Evolutionary conservation across 805 yeast genomes (phyloP), one percentile per base, ranked within the genome.

Genomic region (Ogataea methanolica): DNA sequence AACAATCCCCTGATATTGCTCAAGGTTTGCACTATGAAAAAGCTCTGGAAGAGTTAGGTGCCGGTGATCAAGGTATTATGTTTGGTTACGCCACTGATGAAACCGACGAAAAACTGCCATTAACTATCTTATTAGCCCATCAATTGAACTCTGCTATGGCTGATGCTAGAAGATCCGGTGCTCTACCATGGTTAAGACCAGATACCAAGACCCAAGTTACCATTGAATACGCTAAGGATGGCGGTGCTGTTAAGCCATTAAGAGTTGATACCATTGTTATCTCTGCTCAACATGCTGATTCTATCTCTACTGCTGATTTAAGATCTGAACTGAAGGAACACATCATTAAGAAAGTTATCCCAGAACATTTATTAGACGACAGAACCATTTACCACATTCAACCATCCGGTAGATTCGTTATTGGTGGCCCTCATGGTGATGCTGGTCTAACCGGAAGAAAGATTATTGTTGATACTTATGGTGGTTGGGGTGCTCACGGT

Each of bases 401-500:
- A 77, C 99, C 99, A 64, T 90, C 98, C 56, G 99, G 99, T 63
- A 87, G 98, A 76, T 94, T 94, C 83, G 97, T 94, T 66, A 94
- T 94, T 69, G 99, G 99, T 78, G 99, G 99, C 73, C 99, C 99
- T 62, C 99, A 94, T 77, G 99, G 99, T 83, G 99, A 94, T 72
- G 99, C 99, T 59, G 99, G 99, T 80, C 79, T 94, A 69, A 94
- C 99, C 61, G 99, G 99, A 74, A 89, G 99, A 80, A 94, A 94
- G 81, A 94, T 94, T 74, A 94, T 94, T 66, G 99, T 94, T 70
- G 99, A 94, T 75, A 96, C 99, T 58, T 94, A 94, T 78, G 99
- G 99, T 79, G 99, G 99, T 67, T 95, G 99, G 95, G 97, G 99
- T 76, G 98, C 99, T 67, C 99, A 94, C 81, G 99, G 99, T 77